phyloP scores from a whole-genome alignment of 192 early-diverging fungal genomes.

The Entophlyctis luteolus region DNA sequence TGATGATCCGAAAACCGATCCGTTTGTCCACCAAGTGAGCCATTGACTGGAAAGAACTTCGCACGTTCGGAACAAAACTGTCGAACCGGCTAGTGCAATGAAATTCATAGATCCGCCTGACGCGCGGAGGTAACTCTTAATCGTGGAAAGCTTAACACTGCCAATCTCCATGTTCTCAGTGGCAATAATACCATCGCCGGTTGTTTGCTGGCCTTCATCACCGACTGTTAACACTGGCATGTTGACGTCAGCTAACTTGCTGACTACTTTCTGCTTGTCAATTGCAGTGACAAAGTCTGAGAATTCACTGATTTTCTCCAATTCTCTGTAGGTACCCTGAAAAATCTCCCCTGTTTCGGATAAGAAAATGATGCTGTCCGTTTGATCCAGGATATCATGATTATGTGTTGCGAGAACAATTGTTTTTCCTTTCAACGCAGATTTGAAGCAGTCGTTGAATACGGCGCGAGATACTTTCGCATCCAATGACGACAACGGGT shows the following conservation, averaged over 20 bases:
- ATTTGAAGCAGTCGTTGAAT: conserved; percentile 61
- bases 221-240: too few relatives aligned
- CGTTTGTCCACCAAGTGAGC: conserved; percentile 15
- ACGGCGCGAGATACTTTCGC: conserved; percentile 48
- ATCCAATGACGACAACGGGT: conserved; percentile 47
- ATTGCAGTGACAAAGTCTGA: not conserved
- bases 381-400: conserved; percentile 10
- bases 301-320: not conserved
- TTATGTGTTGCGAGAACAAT: conserved; percentile 15
- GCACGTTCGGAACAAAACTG: not conserved
- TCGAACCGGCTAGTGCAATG: not conserved
- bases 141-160: not conserved
- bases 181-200: not conserved
- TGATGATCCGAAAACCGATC: not conserved
- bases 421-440: conserved; percentile 61
- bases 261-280: not conserved
- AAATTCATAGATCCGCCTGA: not conserved
- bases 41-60: not conserved
- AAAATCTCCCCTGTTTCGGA: not conserved
- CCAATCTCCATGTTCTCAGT: conserved; percentile 4
- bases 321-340: conserved; percentile 3
- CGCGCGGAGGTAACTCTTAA: not conserved
- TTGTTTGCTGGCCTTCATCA: too few relatives aligned
- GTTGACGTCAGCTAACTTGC: too few relatives aligned
- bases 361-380: conserved; percentile 13